A percentile compares a stretch with the other conserved stretches of the same genome.
Evolutionary conservation across 306 rosid species (phyloP).

Genomic region (Cicer arietinum): DNA sequence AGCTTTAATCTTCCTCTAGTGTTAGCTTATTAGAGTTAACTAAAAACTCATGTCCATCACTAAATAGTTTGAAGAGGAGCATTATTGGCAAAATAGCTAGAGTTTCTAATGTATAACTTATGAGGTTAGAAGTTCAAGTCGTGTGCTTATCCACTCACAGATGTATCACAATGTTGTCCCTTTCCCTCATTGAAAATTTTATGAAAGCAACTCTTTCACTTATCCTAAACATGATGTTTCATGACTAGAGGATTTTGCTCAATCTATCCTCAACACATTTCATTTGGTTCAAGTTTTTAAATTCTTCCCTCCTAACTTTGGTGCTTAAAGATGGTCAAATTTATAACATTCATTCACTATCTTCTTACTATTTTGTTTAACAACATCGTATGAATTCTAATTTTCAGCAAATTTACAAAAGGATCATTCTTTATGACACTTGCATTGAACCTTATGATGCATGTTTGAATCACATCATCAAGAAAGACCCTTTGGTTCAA

Average conservation of each 20-base stretch:
- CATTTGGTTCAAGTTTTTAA: not conserved
- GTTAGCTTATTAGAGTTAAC: not conserved
- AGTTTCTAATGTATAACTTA: not conserved
- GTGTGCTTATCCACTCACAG: not conserved
- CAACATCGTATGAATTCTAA: not conserved
- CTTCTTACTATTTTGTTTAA: not conserved
- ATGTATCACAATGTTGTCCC: not conserved
- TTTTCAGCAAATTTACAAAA: not conserved
- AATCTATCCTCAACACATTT: not conserved
- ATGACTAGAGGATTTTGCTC: not conserved
- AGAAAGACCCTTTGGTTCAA: not conserved
- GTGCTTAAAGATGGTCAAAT: not conserved
- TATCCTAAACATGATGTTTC: not conserved
- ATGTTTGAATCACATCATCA: not conserved
- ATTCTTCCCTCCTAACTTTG: not conserved
- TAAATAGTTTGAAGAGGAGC: not conserved
- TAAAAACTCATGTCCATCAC: not conserved
- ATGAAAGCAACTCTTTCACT: not conserved
- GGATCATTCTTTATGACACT: not conserved
- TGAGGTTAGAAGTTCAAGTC: not conserved
- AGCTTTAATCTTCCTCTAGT: not conserved
- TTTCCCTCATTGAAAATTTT: not conserved
- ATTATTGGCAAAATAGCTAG: not conserved
- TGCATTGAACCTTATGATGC: not conserved
- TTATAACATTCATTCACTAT: not conserved